Evolutionary conservation across 2,329 filamentous ascomycete genomes (phyloP), one percentile per base, ranked within the genome.

Genomic region (Cylindrodendrum hubeiense): DNA sequence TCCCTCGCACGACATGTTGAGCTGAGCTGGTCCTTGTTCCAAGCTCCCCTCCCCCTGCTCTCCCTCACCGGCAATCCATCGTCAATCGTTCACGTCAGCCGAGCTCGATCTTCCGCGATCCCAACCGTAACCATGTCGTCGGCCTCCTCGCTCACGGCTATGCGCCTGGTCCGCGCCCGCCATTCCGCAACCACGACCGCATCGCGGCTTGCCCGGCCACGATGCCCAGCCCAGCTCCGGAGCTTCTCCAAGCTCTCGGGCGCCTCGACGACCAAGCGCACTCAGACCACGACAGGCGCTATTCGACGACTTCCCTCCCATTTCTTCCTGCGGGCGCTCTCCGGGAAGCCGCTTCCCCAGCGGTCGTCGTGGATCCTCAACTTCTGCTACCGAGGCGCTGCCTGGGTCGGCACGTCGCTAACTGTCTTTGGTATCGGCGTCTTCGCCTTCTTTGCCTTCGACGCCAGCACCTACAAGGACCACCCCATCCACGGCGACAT

Each of bases 391-490:
- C 88, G 92, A 71, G 85, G 88, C 33, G 91, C 94, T 34, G 80
- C 80, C 33, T 81, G 78, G 78, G 54, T 81, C 26, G 96, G 96
- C 41, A 90, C 93, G 63, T 92, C 95, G 53, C 86, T 96, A 39
- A 84, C 91, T 8, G 85, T 95, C 54, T 78, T 93, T 59, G 90
- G 92, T 34, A 82, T 86, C 4, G 85, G 92, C 6, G 86, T 98
- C 7, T 80, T 94, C 21, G 92, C 86, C 52, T 98, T 99, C 85
- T 99, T 99, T 81, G 73, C 96, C 72, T 99, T 97, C 82, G 96
- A 99, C 83, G 91, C 95, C 10, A 91, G 90, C 51, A 99, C 96
- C 15, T 99, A 99, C 82, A 90, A 89, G 64, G 91, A 94, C 69
- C 85, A 91, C 50, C 82, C 87, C 2, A 87, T 85, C 7, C 85